These are phyloP conservation scores for Lagenaria siceraria DNA, from an alignment of 306 rosid species.

Conservation along the genomic window DNA sequence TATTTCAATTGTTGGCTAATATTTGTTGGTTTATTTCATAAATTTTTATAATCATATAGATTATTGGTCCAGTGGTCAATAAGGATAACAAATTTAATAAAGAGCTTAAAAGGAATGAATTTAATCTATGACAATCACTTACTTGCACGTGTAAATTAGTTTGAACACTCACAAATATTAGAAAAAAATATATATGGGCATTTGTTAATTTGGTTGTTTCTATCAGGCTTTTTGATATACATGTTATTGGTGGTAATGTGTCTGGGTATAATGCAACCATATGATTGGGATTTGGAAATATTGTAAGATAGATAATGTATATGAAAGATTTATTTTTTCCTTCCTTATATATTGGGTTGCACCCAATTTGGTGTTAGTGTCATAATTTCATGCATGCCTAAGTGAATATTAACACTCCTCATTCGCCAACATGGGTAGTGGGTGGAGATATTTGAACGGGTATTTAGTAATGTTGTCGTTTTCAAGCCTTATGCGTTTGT, in stretches of 20 bases:
- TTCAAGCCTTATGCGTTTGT: background rate
- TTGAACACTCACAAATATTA: too few relatives aligned
- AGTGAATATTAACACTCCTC: background rate
- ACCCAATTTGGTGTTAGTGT: background rate
- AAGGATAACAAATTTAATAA: too few relatives aligned
- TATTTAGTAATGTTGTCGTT: background rate
- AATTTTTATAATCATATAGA: too few relatives aligned
- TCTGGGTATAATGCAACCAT: background rate
- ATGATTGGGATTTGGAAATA: background rate
- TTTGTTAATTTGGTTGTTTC: too few relatives aligned
- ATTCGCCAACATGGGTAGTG: background rate
- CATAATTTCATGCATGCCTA: background rate
- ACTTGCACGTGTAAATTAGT: too few relatives aligned
- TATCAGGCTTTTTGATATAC: too few relatives aligned
- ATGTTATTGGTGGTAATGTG: background rate
- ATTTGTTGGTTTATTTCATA: too few relatives aligned
- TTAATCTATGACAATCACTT: too few relatives aligned
- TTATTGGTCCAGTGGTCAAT: too few relatives aligned
- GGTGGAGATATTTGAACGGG: background rate
- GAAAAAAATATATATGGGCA: too few relatives aligned
- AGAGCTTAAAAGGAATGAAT: too few relatives aligned
- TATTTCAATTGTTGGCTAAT: too few relatives aligned
- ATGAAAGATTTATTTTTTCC: background rate
- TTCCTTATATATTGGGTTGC: background rate
- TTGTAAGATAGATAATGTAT: background rate